Evolutionary conservation across 2,329 filamentous ascomycete species (phyloP), one percentile per base, ranked within the genome.

Genomic region (Fusarium protoensiforme): DNA sequence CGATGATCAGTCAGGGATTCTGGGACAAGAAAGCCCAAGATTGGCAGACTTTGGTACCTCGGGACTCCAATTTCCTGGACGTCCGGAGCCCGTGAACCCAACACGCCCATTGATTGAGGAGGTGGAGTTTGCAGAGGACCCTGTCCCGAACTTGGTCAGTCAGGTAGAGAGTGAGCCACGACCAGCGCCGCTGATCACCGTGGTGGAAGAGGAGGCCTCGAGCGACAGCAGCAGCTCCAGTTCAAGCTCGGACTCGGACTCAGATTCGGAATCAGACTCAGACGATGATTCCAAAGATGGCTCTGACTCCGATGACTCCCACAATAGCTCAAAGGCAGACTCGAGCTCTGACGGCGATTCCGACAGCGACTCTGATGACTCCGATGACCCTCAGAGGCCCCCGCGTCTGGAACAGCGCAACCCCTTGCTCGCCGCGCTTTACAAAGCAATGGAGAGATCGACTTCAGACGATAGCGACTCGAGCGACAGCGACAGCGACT

Each of bases 221-320:
- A 75, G 63, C 54, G 73, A 69, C 51, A 63, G 51, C 29, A 74
- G 67, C 18, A 77, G 75, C 16, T 78, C 80, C 13, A 77, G 75
- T 14, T 78, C 80, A 1, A 75, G 78, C 7, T 80, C 80, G 11
- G 80, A 80, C 36, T 81, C 78, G 3, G 61, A 65, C 31, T 57
- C 51, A 35, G 51, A 56, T 24, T 73, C 66, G 1, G 68, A 73
- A 11, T 72, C 71, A 5, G 78, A 80, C 5, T 79, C 82, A 3
- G 78, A 80, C 11, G 79, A 78, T 59, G 78, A 77, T 27, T 82
- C 80, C 16, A 81, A 83, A 0, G 83, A 83, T 6, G 85, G 85
- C 33, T 83, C 82, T 20, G 65, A 38, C n/a, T 63, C 69, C 2
- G 62, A 63, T 43, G 72, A 76, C 48, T 69, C 61, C 7, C 41